phyloP scores from a whole-genome alignment of 805 yeast genomes.

The Saturnispora sanitii region DNA sequence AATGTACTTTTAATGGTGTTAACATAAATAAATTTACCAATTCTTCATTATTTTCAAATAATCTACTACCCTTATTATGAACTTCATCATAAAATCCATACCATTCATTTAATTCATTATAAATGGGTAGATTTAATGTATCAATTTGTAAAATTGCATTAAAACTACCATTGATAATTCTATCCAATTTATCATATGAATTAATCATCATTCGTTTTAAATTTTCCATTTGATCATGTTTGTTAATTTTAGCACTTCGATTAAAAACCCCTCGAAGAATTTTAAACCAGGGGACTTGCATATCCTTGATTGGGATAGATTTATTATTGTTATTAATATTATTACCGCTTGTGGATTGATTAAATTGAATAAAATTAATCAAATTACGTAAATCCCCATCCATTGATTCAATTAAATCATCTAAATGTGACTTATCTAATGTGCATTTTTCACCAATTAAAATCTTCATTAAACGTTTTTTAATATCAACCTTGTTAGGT shows the following conservation, averaged over 20 bases:
- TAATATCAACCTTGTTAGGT: slow-evolving; percentile 40
- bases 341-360: too few species aligned
- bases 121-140: slow-evolving; percentile 42
- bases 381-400: slow-evolving; percentile 84
- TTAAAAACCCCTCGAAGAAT: slow-evolving; percentile 54
- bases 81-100: slow-evolving; percentile 58
- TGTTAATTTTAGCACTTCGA: slow-evolving; percentile 36
- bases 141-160: slow-evolving; percentile 44
- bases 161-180: slow-evolving; percentile 64
- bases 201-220: slow-evolving; percentile 30
- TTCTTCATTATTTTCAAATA: slow-evolving; percentile 32
- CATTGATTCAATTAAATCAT: slow-evolving; percentile 57
- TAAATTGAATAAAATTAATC: slow-evolving; percentile 73
- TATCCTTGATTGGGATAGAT: slow-evolving; percentile 54
- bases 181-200: slow-evolving; percentile 44
- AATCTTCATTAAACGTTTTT: slow-evolving; percentile 39
- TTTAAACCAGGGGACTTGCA: slow-evolving; percentile 55
- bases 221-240: slow-evolving; percentile 34
- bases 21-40: slow-evolving; percentile 37
- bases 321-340: slow-evolving; percentile 6
- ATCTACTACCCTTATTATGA: slow-evolving; percentile 36
- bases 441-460: slow-evolving; percentile 42
- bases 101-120: slow-evolving; percentile 66
- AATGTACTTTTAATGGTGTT: slow-evolving; percentile 53
- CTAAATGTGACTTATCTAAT: slow-evolving; percentile 40